Evolutionary conservation across 352 stramenopile species (phyloP).

Genomic region (Achlya hypogyna): DNA sequence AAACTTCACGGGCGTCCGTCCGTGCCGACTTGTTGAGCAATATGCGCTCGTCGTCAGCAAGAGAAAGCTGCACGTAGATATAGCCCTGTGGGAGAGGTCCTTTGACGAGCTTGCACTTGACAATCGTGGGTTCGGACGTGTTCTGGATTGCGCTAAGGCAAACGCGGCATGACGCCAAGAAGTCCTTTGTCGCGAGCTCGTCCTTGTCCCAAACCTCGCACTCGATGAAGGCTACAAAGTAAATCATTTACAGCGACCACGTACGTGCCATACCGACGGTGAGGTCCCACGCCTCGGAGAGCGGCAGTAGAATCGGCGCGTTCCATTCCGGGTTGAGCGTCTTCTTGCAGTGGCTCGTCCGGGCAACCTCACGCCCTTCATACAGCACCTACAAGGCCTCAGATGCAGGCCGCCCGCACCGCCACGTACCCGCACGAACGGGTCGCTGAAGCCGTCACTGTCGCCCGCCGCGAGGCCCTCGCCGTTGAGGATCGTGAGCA

Average conservation of each 20-base stretch:
- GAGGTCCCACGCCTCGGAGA: slow-evolving; percentile 23
- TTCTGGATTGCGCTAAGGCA: slow-evolving; percentile 8
- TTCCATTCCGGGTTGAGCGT: slow-evolving; percentile 66
- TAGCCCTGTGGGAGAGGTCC: slow-evolving; percentile 27
- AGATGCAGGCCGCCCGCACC: background rate
- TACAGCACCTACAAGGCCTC: slow-evolving; percentile 39
- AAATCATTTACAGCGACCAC: slow-evolving; percentile 34
- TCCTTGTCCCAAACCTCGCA: slow-evolving; percentile 71
- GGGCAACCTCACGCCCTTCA: slow-evolving; percentile 61
- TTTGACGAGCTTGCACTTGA: slow-evolving; percentile 68
- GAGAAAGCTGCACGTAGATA: slow-evolving; percentile 40
- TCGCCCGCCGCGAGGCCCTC: slow-evolving; percentile 60
- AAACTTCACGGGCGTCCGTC: slow-evolving; percentile 68
- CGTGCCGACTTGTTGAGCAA: slow-evolving; percentile 65
- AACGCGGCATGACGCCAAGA: slow-evolving; percentile 29
- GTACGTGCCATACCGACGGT: slow-evolving; percentile 25
- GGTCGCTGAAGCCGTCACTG: slow-evolving; percentile 54
- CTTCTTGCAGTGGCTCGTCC: slow-evolving; percentile 32
- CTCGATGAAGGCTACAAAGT: slow-evolving; percentile 27
- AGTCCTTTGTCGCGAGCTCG: slow-evolving; percentile 53
- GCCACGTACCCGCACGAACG: slow-evolving; percentile 37
- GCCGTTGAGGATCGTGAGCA: slow-evolving; percentile 62
- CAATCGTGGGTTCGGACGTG: background rate
- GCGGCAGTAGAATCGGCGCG: slow-evolving; percentile 43
- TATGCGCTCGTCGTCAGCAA: slow-evolving; percentile 47